Base-by-base conservation (phyloP, 257 asterid species). In the Penstemon eatonii region DNA sequence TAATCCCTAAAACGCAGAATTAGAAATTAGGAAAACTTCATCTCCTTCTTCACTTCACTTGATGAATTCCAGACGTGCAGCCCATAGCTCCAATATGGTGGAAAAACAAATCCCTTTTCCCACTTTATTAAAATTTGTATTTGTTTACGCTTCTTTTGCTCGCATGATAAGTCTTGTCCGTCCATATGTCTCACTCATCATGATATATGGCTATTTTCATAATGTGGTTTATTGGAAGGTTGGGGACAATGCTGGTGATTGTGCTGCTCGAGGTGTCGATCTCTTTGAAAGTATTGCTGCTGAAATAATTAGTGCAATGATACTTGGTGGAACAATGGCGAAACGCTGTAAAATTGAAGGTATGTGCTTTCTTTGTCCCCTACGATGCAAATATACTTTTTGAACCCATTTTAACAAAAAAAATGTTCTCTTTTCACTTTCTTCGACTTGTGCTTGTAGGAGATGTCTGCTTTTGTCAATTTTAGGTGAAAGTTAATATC, bases 191-290 rank as follows among this genome's bases (percentile, higher is more conserved):
- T 36, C 7, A 8, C 69, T 8, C 60, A 41, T 60, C 36, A 33
- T 61, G 66, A 42, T n/a, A n/a, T n/a, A n/a, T 72, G 33, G 49
- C 67, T 73, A 46, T 65, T 72, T 60, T 66, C 40, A 40, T 79
- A 56, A 73, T 68, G 69, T 76, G 66, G 47, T 44, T 60, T 56
- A 71, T 56, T 25, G 73, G 41, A 78, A 94, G 99, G 99, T 94
- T 66, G 99, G 99, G 73, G 99, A 94, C 81, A 94, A 94, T 74
- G 99, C 91, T 70, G 99, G 99, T 63, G 99, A 94, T 69, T 94
- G 99, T 86, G 97, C 99, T 72, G 99, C 99, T 67, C 88, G 99
- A 60, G 99, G 99, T 66, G 99, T 97, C 4, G 99, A 94, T 83
- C 88, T 91, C 63, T 94, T 94, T 43, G 99, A 94, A 87, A 94